Evolutionary conservation across 371 early-diverging fungal genomes (phyloP), one percentile per base, ranked within the genome.

Genomic region (Nosema muscidifuracis): DNA sequence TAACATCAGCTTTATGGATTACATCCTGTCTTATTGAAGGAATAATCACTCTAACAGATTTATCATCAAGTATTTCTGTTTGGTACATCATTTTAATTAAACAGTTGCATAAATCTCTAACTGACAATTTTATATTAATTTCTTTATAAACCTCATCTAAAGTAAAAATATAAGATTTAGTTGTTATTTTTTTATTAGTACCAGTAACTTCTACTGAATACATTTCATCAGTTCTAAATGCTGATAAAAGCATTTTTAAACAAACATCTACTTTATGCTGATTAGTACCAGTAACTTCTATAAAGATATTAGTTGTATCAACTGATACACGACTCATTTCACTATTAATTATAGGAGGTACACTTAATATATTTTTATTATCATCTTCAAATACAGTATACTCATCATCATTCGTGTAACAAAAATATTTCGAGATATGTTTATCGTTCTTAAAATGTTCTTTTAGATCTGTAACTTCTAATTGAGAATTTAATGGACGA

Each of bases 341-440:
- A 71, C 91, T 88, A 88, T 99, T 99, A 86, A 99, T 96, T 80
- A 99, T 90, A 33, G 99, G 99, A n/a, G 98, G 99, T 65, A 97
- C 85, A 55, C 94, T 94, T 75, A 93, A 85, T 6, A 99, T 93
- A 43, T 83, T 81, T 47, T 88, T 87, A 42, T 88, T 88, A 65
- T 86, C 84, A 83, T 96, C 95, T 73, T 85, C 87, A 50, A 99
- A 87, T 38, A 94, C 89, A 26, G 94, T 95, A 83, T 67, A 70
- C 1, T 94, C 92, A 30, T 88, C 87, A 70, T 92, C 89, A 65
- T 89, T 87, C 77, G 93, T 91, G 73, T 95, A 92, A 64, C 86
- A 89, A 78, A 95, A 85, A 87, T 88, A 97, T 81, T 91, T 91
- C 77, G 86, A 86, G 33, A 99, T 85, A 70, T 92, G 89, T 74